These are phyloP conservation scores for Curvularia eragrostidis DNA, from an alignment of 2,329 filamentous ascomycete genomes.

Conservation along the genomic window DNA sequence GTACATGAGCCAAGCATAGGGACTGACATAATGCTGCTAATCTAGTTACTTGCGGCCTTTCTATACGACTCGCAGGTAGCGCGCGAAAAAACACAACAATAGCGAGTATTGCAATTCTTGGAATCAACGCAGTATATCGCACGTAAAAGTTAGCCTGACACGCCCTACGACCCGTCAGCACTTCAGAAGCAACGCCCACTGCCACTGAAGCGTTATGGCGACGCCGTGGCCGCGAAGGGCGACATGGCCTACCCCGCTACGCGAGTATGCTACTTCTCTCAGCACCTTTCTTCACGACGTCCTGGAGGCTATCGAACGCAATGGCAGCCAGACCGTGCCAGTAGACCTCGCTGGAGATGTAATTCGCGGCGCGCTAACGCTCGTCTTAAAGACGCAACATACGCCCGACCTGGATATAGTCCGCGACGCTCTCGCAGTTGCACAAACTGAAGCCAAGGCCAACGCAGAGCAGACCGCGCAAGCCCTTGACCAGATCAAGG, in stretches of 20 bases:
- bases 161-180: slow-evolving; percentile 5
- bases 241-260: slow-evolving; percentile 7
- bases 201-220: not conserved
- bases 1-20: too few relatives aligned
- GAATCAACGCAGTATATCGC: slow-evolving; percentile 19
- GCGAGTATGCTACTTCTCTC: slow-evolving; percentile 24
- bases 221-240: slow-evolving; percentile 5
- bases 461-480: slow-evolving; percentile 15
- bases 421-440: slow-evolving; percentile 19
- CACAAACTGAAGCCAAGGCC: slow-evolving; percentile 22
- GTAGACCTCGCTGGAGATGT: too few relatives aligned
- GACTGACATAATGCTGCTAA: too few relatives aligned
- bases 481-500: slow-evolving; percentile 17
- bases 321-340: too few relatives aligned
- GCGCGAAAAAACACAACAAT: slow-evolving; percentile 26
- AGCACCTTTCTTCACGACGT: slow-evolving; percentile 7
- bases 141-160: slow-evolving; percentile 6
- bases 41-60: too few relatives aligned
- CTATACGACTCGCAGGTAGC: too few relatives aligned
- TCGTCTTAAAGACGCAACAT: too few relatives aligned
- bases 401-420: not conserved
- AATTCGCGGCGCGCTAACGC: too few relatives aligned
- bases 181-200: slow-evolving; percentile 13
- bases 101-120: slow-evolving; percentile 25
- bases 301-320: not conserved